Base-by-base conservation (phyloP, 352 stramenopile species). In the Phytophthora capsici region DNA sequence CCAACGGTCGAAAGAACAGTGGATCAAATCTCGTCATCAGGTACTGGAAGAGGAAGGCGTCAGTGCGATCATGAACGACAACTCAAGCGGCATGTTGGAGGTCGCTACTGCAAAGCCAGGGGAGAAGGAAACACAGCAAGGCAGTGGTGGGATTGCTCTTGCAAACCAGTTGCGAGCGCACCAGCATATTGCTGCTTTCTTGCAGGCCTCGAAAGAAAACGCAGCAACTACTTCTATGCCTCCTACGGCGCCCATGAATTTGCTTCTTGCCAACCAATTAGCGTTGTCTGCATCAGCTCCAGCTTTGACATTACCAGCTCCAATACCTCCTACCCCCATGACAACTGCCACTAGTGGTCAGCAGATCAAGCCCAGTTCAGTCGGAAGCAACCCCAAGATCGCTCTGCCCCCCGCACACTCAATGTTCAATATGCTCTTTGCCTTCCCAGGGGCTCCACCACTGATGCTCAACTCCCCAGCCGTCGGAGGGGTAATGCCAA, bases 21-120 rank as follows among this genome's bases (percentile, higher is more conserved):
- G 83, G 83, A 76, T 78, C 28, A 83, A 86, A 56, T 79, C 79
- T 34, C 75, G 79, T 8, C 68, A 82, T 47, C 77, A 81, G 50
- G 80, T 91, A 14, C 71, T 77, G 4, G 70, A 88, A 45, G 78
- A 91, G 49, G 83, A 91, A 66, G 75, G 66, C 25, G 80, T 83
- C 16, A 84, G 65, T 53, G 82, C 78, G 7, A 77, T 82, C 20
- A 77, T 80, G 71, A 77, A 72, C 4, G 56, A 77, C 6, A 74
- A 61, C 2, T 40, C 68, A 2, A 75, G 72, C 41, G 63, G 66
- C 20, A 85, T 86, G 56, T 63, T 75, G 10, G 52, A 78, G 30
- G 63, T 83, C n/a, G 38, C 57, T 32, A 45, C 8, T 30, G 38
- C 28, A 19, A 49, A 63, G 6, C 19, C 43, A 9, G 50, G 47